phyloP scores from a whole-genome alignment of 2,329 filamentous ascomycete genomes.

The Akanthomyces muscarius region DNA sequence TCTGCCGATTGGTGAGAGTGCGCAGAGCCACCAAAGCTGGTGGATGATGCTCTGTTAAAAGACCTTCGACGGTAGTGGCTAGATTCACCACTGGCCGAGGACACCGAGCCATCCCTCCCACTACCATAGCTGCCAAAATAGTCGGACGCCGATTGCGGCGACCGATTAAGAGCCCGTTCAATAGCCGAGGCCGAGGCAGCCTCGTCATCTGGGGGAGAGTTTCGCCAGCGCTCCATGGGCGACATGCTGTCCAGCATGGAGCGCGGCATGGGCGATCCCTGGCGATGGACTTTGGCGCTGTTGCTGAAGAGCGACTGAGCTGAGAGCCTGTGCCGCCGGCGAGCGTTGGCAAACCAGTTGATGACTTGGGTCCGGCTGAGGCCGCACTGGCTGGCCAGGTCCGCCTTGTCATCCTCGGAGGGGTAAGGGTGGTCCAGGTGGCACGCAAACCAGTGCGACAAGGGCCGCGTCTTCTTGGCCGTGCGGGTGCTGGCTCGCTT shows the following conservation, averaged over 20 bases:
- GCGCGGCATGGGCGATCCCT: slow-evolving; percentile 42
- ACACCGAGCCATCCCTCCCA: slow-evolving; percentile 28
- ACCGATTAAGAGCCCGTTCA: slow-evolving; percentile 29
- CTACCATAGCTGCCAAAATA: slow-evolving; percentile 20
- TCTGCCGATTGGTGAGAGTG: slow-evolving; percentile 18
- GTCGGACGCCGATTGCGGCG: slow-evolving; percentile 17
- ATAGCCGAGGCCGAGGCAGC: slow-evolving; percentile 37
- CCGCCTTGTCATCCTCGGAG: slow-evolving; percentile 41
- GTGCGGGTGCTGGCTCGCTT: slow-evolving; percentile 38
- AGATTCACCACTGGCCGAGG: slow-evolving; percentile 30
- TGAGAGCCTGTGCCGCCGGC: slow-evolving; percentile 42
- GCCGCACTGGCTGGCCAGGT: slow-evolving; percentile 39
- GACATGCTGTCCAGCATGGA: slow-evolving; percentile 35
- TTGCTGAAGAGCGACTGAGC: slow-evolving; percentile 25
- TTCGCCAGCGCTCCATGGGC: slow-evolving; percentile 41
- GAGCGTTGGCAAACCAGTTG: slow-evolving; percentile 50
- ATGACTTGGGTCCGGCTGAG: slow-evolving; percentile 42
- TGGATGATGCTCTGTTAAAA: slow-evolving; percentile 22
- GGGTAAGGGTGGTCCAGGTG: slow-evolving; percentile 47
- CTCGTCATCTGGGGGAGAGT: slow-evolving; percentile 44
- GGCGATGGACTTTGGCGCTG: slow-evolving; percentile 27
- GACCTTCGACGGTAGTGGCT: slow-evolving; percentile 20
- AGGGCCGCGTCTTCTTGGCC: slow-evolving; percentile 40
- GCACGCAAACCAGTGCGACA: slow-evolving; percentile 43
- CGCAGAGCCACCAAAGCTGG: slow-evolving; percentile 19